Evolutionary conservation across 805 yeast species (phyloP).

Genomic region (Metschnikowia corniflorae): DNA sequence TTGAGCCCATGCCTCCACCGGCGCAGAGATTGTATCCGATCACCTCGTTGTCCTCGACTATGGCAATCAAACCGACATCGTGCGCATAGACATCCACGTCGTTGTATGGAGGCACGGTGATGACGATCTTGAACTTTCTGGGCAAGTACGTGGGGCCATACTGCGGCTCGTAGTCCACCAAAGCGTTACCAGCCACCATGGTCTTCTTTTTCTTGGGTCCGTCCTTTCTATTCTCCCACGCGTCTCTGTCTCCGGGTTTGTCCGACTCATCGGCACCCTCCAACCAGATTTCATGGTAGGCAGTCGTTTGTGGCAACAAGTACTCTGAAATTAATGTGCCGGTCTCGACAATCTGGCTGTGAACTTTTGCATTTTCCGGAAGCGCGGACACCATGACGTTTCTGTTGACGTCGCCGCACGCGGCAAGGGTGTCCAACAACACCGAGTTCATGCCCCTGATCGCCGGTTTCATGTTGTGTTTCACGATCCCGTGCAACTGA

Average conservation of each 20-base stretch:
- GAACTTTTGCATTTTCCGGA: slow-evolving; percentile 80
- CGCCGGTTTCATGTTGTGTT: slow-evolving; percentile 82
- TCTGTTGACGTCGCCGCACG: slow-evolving; percentile 98
- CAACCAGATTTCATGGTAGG: slow-evolving; percentile 96
- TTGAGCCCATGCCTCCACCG: slow-evolving; percentile 99
- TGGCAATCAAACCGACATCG: slow-evolving; percentile 90
- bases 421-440: slow-evolving; percentile 91
- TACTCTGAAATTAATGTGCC: slow-evolving; percentile 73
- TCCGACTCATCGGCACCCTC: slow-evolving; percentile 79
- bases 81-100: slow-evolving; percentile 96
- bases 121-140: slow-evolving; percentile 91
- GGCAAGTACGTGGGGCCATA: slow-evolving; percentile 88
- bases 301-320: slow-evolving; percentile 86
- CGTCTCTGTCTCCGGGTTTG: slow-evolving; percentile 58
- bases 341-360: slow-evolving; percentile 62
- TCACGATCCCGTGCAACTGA: slow-evolving; percentile 93
- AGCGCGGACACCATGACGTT: slow-evolving; percentile 91
- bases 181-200: slow-evolving; percentile 80
- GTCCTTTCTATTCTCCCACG: slow-evolving; percentile 60
- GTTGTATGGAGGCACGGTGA: slow-evolving; percentile 92
- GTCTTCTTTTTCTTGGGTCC: slow-evolving; percentile 83
- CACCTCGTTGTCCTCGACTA: slow-evolving; percentile 61
- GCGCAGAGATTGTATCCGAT: slow-evolving; percentile 83
- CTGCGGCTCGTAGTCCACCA: slow-evolving; percentile 79
- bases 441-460: slow-evolving; percentile 90